Base-by-base conservation (phyloP, 129 eudicot genomes). In the Gnaphalium uliginosum region DNA sequence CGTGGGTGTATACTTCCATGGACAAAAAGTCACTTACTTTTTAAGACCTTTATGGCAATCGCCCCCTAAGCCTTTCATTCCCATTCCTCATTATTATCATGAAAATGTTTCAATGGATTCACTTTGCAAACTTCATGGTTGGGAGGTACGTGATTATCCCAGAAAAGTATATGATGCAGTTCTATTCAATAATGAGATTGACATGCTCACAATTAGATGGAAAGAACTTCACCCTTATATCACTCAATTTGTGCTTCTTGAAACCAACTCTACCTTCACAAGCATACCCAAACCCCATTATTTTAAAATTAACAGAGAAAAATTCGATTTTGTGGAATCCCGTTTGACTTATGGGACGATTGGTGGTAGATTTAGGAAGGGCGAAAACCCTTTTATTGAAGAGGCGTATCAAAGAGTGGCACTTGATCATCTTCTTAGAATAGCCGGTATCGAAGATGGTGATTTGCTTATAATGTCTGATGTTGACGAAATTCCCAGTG, bases 401-500 rank as follows among this genome's bases (percentile, higher is more conserved):
- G 96, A 90, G 72, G 96, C 96, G 0, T 87, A 81, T 73, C 90
- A 90, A 35, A 72, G 96, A 29, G 81, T 87, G 19, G 92, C 90
- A 2, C 90, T 90, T 24, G 96, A 90, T 48, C 89, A 83, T 37
- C 96, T 90, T 67, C 56, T 90, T 11, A 75, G 78, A 68, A 75
- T 87, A 13, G 96, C 96, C 0, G 96, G 92, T 0, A 90, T 90
- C 1, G 88, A 90, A 68, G 90, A 90, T 18, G 92, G 89, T 64
- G 96, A 90, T 66, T 79, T 90, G 59, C 59, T 90, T 66, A 87
- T 89, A 23, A 89, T 89, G 96, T 89, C 96, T 1, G 96, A 89
- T 81, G 92, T 89, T 74, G 96, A 89, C 25, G 96, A 89, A 23
- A 87, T 89, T 25, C 96, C 96, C 3, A 89, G 92, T 37, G 79